Evolutionary conservation across 768 basidiomycete genomes (phyloP), one percentile per base, ranked within the genome.

Genomic region (Naematelia encephala): DNA sequence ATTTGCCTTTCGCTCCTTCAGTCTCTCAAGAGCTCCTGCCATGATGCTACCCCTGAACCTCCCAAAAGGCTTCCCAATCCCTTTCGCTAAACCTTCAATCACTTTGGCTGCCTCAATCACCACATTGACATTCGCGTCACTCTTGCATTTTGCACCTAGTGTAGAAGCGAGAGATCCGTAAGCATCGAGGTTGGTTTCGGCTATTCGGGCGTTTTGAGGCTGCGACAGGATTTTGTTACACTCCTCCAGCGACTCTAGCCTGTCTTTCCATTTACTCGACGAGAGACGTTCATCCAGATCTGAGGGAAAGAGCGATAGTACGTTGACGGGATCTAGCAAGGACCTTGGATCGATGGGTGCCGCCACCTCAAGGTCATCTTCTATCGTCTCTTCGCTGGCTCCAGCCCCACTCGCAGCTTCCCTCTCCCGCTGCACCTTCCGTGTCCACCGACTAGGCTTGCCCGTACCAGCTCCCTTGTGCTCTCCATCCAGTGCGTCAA

Each of bases 261-360:
- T 92, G 42, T 99, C 96, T 72, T 99, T 98, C 96, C 96, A 99
- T 78, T 98, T 97, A 0, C 90, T 85, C 3, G 96, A 98, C 22
- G 86, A 83, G 51, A 99, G 81, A 51, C 83, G 80, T 1, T 85
- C 80, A 58, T 89, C 84, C 60, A 97, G 81, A 56, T 86, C 86
- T 2, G 84, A 74, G 0, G 96, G 88, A 44, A 97, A 81, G 63
- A 87, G 87, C 1, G 84, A 76, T 21, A 86, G 80, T 56, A 96
- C 85, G 71, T 92, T 84, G 42, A 90, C 85, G 13, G 87, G 85
- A 69, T 94, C 90, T 2, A 87, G 85, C 63, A 91, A 83, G 54
- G 84, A 82, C 52, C 86, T 84, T 16, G 90, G 89, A 80, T 97
- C 91, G 10, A 85, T 81, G 45, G 83, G 79, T 46, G 82, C 85